Evolutionary conservation across 1,139 yeast genomes (phyloP), one percentile per base, ranked within the genome.

Genomic region (Spencermartinsiella ligniputridi): DNA sequence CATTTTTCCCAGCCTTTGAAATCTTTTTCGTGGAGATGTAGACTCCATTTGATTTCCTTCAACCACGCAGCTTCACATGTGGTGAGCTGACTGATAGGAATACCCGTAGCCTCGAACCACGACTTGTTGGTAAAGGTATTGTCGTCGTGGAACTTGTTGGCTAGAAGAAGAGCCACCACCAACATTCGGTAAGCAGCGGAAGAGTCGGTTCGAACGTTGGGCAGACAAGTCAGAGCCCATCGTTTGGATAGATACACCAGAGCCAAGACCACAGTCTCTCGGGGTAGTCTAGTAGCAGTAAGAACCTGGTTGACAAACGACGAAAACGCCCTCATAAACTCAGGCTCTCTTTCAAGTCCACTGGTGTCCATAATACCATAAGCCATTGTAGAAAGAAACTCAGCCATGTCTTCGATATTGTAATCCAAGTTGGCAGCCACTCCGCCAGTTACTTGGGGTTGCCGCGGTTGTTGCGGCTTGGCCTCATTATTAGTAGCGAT

Each of bases 131-230:
- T 89, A 61, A 92, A 92, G 20, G 97, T 92, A 67, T 90, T 89
- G 69, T 92, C 98, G 65, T 92, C 97, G 62, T 90, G 89, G 64
- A 89, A 87, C 67, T 92, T 92, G 70, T 92, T 92, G 37, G 97
- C 95, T 52, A 92, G 72, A 34, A 92, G 77, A 39, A 92, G 73
- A 1, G 95, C 76, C 24, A 84, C 75, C 39, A 84, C 81, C 45
- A 88, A 70, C 58, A 78, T 74, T 52, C 78, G 74, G 57, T 83
- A 86, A 46, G 83, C 75, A 13, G 56, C 49, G 22, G 47, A 49
- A 33, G 55, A 51, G 40, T 60, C 60, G 36, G 45, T 57, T 36
- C 57, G 57, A 18, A 62, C 55, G 29, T 50, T 55, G 30, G 65
- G 61, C 19, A 56, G 47, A 37, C 50, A 48, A 11, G 57, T 59